Percentiles rank a stretch among this genome's conserved stretches.
Conservation (phyloP, 305 asterid genomes). For the Caryopteris hybrid region DNA sequence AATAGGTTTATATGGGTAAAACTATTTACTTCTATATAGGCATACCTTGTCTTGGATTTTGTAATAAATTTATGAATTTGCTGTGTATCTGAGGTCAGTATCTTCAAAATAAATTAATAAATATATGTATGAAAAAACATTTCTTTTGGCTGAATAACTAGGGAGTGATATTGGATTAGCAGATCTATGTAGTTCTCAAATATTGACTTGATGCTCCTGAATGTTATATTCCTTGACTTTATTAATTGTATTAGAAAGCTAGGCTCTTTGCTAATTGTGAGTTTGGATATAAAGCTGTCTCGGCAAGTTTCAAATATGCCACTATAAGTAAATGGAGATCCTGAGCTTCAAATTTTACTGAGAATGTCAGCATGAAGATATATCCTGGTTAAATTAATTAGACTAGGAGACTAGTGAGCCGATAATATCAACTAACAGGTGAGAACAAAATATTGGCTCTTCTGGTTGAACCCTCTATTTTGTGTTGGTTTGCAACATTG, state of each 20-base stretch:
- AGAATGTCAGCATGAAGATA: neutral
- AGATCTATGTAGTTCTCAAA: neutral
- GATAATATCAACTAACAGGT: neutral
- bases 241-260: neutral
- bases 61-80: neutral
- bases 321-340: neutral
- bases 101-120: neutral
- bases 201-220: neutral
- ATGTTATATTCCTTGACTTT: neutral
- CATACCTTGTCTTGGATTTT: neutral
- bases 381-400: neutral
- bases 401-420: neutral
- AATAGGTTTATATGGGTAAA: neutral
- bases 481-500: neutral
- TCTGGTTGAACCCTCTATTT: neutral
- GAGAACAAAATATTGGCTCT: neutral
- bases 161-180: neutral
- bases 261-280: neutral
- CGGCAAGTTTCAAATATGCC: neutral
- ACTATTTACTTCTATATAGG: neutral
- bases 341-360: neutral
- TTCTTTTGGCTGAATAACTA: neutral
- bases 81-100: neutral
- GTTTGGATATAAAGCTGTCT: neutral
- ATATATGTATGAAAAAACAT: neutral